Base-by-base conservation (phyloP, 2,329 filamentous ascomycete species). In the Bimuria novae-zelandiae region DNA sequence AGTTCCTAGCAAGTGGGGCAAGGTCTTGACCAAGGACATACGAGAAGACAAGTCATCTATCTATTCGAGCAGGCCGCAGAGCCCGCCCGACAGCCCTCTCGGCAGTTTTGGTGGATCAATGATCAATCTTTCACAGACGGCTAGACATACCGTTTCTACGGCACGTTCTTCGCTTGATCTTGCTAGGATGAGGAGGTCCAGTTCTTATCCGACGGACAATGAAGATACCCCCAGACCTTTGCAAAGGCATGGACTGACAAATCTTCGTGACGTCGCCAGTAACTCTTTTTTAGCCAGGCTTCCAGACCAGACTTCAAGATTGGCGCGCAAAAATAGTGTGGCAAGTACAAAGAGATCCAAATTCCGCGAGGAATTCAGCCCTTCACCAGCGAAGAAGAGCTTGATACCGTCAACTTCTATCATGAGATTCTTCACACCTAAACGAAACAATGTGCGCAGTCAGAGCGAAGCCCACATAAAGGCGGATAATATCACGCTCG, bases 51-150 rank as follows among this genome's bases (percentile, higher is more conserved):
- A 49, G 14, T 77, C 75, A 0, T 78, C 76, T 0, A 63, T 76
- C 16, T 78, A 77, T 37, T 75, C 72, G 1, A 70, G 69, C 25
- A 57, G 76, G 59, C 67, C 74, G 32, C 59, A 75, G 8, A 76
- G 74, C 45, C 67, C 69, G n/a, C 64, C 57, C 12, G 68, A 67
- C 12, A 35, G 29, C 7, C 43, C 43, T 3, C 27, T 44, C n/a
- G 17, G 23, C 8, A 72, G 69, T 47, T 63, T 61, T 47, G 59
- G 55, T 49, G 65, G 56, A 8, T 67, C 64, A 42, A 57, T 63
- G 49, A 44, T 59, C 27, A 67, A 64, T 32, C 36, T 66, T 11
- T 54, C 55, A 17, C 44, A 32, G 17, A 49, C 44, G n/a, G 56
- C 54, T 12, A 46, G 35, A 17, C 44, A 60, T 7, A 50, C 54